These are phyloP conservation scores for Solanum bulbocastanum DNA, from an alignment of 257 asterid genomes.

Conservation along the genomic window DNA sequence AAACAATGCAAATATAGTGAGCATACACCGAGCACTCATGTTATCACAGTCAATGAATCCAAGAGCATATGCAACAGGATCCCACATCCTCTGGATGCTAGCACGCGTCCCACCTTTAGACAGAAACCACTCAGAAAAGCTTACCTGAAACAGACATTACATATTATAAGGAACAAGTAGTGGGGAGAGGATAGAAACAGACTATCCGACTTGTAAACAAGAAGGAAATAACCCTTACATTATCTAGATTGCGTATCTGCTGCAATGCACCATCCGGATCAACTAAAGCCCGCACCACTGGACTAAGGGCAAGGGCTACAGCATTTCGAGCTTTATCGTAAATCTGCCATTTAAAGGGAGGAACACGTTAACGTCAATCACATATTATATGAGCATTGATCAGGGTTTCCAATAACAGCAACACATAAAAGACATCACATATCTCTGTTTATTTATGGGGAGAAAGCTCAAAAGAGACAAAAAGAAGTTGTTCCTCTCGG, in stretches of 20 bases:
- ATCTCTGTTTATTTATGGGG: not conserved
- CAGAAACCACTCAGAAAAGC: conserved; percentile 97
- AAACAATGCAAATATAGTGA: conserved; percentile 88
- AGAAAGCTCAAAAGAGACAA: not conserved
- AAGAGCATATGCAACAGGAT: conserved; percentile 98
- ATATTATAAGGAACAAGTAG: conserved; percentile 10
- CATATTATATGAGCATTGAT: not conserved
- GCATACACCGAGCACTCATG: conserved; percentile 99
- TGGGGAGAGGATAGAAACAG: not conserved
- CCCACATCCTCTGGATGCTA: conserved; percentile 99
- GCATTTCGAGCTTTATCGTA: conserved; percentile 97
- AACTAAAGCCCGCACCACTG: conserved; percentile 93
- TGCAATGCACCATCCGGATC: conserved; percentile 97
- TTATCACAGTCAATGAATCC: conserved; percentile 98
- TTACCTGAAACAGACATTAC: conserved; percentile 41
- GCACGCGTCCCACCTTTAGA: conserved; percentile 92
- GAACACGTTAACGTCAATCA: conserved; percentile 3
- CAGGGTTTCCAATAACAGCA: conserved; percentile 1
- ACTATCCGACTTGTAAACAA: not conserved
- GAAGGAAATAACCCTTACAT: conserved; percentile 34
- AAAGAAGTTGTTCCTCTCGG: not conserved
- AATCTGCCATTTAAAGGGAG: conserved; percentile 39
- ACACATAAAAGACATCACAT: not conserved
- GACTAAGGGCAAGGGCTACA: conserved; percentile 96
- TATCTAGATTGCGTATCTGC: conserved; percentile 68